Evolutionary conservation across 1,284 basidiomycete genomes (phyloP).

Genomic region (Prillingera fragicola): DNA sequence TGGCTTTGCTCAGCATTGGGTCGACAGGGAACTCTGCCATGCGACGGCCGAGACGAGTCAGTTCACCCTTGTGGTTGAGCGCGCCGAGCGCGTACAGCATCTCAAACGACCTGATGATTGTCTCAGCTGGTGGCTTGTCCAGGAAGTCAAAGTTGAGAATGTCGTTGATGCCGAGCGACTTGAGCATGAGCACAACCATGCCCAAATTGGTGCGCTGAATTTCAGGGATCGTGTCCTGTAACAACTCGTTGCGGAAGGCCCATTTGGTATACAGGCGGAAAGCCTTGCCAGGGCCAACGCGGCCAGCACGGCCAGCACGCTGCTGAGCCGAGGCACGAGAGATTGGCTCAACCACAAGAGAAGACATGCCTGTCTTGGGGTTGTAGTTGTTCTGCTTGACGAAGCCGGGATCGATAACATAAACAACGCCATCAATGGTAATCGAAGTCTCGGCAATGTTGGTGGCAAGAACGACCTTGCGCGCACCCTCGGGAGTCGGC

Average conservation of each 20-base stretch:
- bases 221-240: conserved; percentile 59
- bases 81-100: conserved; percentile 92
- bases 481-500: conserved; percentile 89
- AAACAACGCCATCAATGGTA: conserved; percentile 95
- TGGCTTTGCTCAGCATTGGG: conserved; percentile 93
- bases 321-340: conserved; percentile 96
- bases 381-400: conserved; percentile 98
- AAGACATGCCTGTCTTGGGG: conserved; percentile 93
- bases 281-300: conserved; percentile 96
- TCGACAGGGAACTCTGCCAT: conserved; percentile 99
- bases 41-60: conserved; percentile 89
- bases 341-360: conserved; percentile 86
- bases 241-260: conserved; percentile 59
- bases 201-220: conserved; percentile 51
- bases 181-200: conserved; percentile 57
- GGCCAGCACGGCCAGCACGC: conserved; percentile 90
- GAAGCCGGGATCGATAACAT: conserved; percentile 95
- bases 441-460: conserved; percentile 99
- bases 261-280: conserved; percentile 73
- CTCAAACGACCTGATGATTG: conserved; percentile 92
- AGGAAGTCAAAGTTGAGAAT: conserved; percentile 60
- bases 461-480: conserved; percentile 95
- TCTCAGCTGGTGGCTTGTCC: conserved; percentile 79
- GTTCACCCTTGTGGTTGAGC: conserved; percentile 89
- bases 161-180: conserved; percentile 60